Percentiles rank a stretch among this genome's conserved stretches.
phyloP scores from a whole-genome alignment of 2,329 filamentous ascomycete genomes.

The Colletotrichum cuscutae region DNA sequence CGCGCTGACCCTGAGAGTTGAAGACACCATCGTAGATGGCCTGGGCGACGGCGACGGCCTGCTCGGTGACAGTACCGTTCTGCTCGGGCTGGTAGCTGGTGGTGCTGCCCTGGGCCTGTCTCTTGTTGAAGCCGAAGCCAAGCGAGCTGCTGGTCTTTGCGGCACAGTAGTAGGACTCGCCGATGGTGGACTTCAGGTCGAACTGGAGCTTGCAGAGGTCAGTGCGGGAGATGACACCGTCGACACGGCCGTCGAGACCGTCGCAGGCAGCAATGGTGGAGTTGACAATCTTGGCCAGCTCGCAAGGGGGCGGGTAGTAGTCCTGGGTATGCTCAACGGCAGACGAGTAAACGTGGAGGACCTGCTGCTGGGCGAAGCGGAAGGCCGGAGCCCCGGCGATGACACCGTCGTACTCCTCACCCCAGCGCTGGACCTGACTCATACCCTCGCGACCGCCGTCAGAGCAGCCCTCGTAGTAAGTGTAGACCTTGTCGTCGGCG shows the following conservation, averaged over 20 bases:
- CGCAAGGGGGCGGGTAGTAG: slow-evolving; percentile 53
- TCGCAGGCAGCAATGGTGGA: slow-evolving; percentile 65
- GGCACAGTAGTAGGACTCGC: slow-evolving; percentile 45
- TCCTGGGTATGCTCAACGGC: slow-evolving; percentile 49
- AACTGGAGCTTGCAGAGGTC: slow-evolving; percentile 49
- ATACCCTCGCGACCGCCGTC: slow-evolving; percentile 61
- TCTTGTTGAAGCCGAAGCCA: slow-evolving; percentile 42
- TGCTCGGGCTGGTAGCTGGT: slow-evolving; percentile 42
- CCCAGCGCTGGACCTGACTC: slow-evolving; percentile 53
- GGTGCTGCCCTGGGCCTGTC: slow-evolving; percentile 37
- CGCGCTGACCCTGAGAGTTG: slow-evolving; percentile 46
- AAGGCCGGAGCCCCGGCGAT: slow-evolving; percentile 58
- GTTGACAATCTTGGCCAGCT: slow-evolving; percentile 62
- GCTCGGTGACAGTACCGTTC: slow-evolving; percentile 46
- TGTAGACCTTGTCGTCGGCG: slow-evolving; percentile 50
- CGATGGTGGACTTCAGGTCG: slow-evolving; percentile 44
- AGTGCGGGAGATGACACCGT: slow-evolving; percentile 43
- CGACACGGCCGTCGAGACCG: slow-evolving; percentile 61
- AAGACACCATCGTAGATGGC: slow-evolving; percentile 47
- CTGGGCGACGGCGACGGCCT: slow-evolving; percentile 46
- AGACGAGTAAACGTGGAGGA: slow-evolving; percentile 52
- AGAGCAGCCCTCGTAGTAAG: slow-evolving; percentile 63
- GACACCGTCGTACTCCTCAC: slow-evolving; percentile 55
- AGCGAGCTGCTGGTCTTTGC: slow-evolving; percentile 34
- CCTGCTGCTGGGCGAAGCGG: slow-evolving; percentile 55